phyloP scores from a whole-genome alignment of 345 rosid genomes.

The Gossypium ekmanianum region DNA sequence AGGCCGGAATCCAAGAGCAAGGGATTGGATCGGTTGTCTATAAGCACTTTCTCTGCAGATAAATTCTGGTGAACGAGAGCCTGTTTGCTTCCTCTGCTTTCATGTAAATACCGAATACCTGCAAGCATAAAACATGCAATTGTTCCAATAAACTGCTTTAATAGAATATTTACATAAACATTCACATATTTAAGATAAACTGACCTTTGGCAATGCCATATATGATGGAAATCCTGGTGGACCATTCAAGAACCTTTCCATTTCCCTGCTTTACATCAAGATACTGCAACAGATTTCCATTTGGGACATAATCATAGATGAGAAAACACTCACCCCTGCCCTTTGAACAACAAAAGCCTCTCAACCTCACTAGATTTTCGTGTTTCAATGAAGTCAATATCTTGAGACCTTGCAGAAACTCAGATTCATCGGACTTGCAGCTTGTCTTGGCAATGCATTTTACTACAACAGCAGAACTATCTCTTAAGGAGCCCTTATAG shows the following conservation, averaged over 20 bases:
- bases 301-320: slow-evolving; percentile 74
- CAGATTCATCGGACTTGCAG: slow-evolving; percentile 76
- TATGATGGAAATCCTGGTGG: slow-evolving; percentile 69
- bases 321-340: slow-evolving; percentile 95
- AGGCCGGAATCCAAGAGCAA: slow-evolving; percentile 76
- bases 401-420: slow-evolving; percentile 78
- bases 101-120: slow-evolving; percentile 80
- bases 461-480: slow-evolving; percentile 68
- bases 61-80: slow-evolving; percentile 75
- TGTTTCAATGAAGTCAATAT: slow-evolving; percentile 66
- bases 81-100: slow-evolving; percentile 53
- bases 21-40: slow-evolving; percentile 67
- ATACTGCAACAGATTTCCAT: slow-evolving; percentile 74
- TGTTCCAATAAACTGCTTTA: neutral
- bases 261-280: slow-evolving; percentile 59
- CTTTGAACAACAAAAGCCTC: slow-evolving; percentile 93
- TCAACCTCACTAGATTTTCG: slow-evolving; percentile 66
- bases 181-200: slow-evolving; percentile 6
- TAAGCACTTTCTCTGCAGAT: slow-evolving; percentile 75
- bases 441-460: slow-evolving; percentile 82
- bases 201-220: slow-evolving; percentile 84
- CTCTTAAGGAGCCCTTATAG: slow-evolving; percentile 80
- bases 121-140: slow-evolving; percentile 16
- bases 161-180: neutral
- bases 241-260: slow-evolving; percentile 77